Evolutionary conservation across 495 filamentous ascomycete species (phyloP).

Genomic region (Bryoglossum gracile): DNA sequence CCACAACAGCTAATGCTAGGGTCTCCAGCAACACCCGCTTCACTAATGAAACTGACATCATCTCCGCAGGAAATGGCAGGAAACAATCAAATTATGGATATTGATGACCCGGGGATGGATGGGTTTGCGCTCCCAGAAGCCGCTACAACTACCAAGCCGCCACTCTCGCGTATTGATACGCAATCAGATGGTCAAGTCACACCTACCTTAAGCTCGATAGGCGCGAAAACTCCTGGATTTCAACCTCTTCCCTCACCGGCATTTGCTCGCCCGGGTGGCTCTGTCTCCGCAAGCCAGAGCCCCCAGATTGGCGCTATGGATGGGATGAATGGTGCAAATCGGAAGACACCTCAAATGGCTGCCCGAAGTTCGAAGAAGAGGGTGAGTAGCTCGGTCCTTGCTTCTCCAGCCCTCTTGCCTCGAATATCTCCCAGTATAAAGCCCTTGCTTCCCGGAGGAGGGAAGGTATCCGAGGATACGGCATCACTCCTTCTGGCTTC

Average conservation of each 20-base stretch:
- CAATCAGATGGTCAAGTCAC: constrained; percentile 30
- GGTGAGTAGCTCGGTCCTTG: constrained; percentile 68
- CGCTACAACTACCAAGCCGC: constrained; percentile 27
- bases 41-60: constrained; percentile 53
- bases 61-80: constrained; percentile 7
- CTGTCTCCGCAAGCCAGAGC: constrained; percentile 42
- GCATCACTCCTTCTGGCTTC: constrained; percentile 82
- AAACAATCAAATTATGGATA: constrained; percentile 14
- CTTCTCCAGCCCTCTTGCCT: constrained; percentile 75
- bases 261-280: constrained; percentile 32
- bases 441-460: constrained; percentile 68
- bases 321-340: constrained; percentile 5
- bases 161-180: constrained; percentile 40
- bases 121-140: constrained; percentile 25
- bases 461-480: constrained; percentile 48
- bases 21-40: constrained; percentile 72
- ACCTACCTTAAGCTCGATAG: constrained; percentile 26
- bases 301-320: constrained; percentile 40
- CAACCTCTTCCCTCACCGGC: constrained; percentile 40
- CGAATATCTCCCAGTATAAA: constrained; percentile 94
- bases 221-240: constrained; percentile 32
- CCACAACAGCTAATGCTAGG: constrained; percentile 8
- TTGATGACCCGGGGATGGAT: constrained; percentile 24
- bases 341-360: constrained; percentile 39
- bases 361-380: constrained; percentile 58